Evolutionary conservation across 371 early-diverging fungal species (phyloP), one percentile per base, ranked within the genome.

Genomic region (Chytridiales sp.): DNA sequence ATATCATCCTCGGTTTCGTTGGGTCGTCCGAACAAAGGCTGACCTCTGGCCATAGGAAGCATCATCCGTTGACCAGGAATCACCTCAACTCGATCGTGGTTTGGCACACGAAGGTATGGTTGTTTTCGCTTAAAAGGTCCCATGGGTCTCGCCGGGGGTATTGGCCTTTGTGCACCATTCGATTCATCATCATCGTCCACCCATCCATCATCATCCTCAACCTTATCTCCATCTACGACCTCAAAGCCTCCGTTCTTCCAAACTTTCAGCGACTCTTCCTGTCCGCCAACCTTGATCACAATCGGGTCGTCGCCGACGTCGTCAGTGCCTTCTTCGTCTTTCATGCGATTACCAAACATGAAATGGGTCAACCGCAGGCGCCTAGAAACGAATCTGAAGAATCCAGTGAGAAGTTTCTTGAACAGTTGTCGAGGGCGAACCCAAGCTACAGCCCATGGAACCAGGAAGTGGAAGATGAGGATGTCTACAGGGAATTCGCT

Each of bases 401-500:
- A 88, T 24, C 50, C 47, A 3, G 67, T 62, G 40, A 88, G 76
- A 15, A 64, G 48, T 46, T 24, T 41, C 24, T 51, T 36, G 52
- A 85, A 68, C 0, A 74, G 21, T 19, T 59, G 51, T 44, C 71
- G 76, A 6, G 87, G 86, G 17, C 81, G 56, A 8, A 87, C 61
- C 64, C 74, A 74, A 1, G 61, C 62, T 4, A 87, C 49, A 2
- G 81, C 69, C 34, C 76, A 74, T 0, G 94, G 92, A 0, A 90
- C 67, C 4, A 80, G 64, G n/a, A 89, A 70, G 42, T 89, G 86
- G 47, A 87, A 78, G 1, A 88, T 54, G 5, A 92, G 68, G 30
- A 91, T 66, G 62, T 93, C 94, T 27, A 88, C 58, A 0, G 94
- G 91, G 26, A 92, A 64, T 34, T 86, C 83, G 4, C 86, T 83